Evolutionary conservation across 208 protist genomes (phyloP), one percentile per base, ranked within the genome.

Genomic region (Jaenimonas drosophilae): DNA sequence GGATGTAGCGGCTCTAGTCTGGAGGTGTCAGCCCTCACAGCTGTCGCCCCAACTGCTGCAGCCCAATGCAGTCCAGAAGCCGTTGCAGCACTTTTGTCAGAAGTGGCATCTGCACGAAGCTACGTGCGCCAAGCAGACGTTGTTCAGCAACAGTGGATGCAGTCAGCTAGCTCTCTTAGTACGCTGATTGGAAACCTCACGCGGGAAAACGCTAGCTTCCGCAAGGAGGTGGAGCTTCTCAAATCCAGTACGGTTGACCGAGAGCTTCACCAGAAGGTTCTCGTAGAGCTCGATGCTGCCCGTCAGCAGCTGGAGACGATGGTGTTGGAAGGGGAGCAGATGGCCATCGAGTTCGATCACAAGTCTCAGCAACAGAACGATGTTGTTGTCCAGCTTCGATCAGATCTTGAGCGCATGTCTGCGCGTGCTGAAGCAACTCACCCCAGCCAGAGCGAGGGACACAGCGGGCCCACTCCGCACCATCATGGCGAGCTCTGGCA

Each of bases 201-300:
- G 26, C 49, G 53, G 24, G 67, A 75, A 30, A 75, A 69, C 51
- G 55, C 55, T 5, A 11, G 23, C 17, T 59, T 60, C 42, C 53
- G 67, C 1, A 37, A 61, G 48, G 56, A 68, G 29, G 7, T 75
- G 9, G 44, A 46, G 11, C 34, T 68, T 16, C 56, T 75, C 32
- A 54, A 53, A 14, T 50, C 60, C 4, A 69, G 55, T 3, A 59
- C n/a, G n/a, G n/a, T n/a, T n/a, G 54, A 61, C 7, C 7, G 73
- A 1, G 62, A 62, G 0, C 30, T 49, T 9, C 53, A 81, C 49
- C 40, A 56, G 20, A 17, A 25, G 21, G 50, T 61, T 1, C 20
- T 76, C 3, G 17, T 57, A n/a, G 64, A 40, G 14, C 59, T 52
- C 17, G 58, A 72, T 20, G 54, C 38, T 38, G 49, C 70, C 7